These are phyloP conservation scores for Phytophthora sp. DNA, from an alignment of 352 stramenopile genomes.

Conservation along the genomic window DNA sequence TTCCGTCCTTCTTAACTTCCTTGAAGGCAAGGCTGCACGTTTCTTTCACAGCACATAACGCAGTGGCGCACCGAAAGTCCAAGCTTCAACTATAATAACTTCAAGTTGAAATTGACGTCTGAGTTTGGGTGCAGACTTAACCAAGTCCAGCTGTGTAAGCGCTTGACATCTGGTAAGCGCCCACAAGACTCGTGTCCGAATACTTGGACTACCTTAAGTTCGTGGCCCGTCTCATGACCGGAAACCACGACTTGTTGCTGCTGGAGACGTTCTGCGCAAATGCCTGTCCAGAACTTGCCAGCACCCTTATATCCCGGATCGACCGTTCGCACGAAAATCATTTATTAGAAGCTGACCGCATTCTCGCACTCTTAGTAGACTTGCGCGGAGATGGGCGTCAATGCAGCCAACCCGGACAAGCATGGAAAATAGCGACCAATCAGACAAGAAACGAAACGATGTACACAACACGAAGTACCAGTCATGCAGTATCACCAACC, in stretches of 20 bases:
- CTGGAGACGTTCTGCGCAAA: conserved; percentile 14
- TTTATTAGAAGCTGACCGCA: too few species aligned
- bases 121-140: conserved; percentile 19
- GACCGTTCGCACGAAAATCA: too few species aligned
- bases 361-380: not conserved
- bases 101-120: too few species aligned
- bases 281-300: conserved; percentile 11
- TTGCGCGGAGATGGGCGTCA: not conserved
- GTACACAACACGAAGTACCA: not conserved
- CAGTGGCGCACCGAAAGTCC: conserved; percentile 9
- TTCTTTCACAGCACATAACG: conserved; percentile 14
- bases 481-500: not conserved
- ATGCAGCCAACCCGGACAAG: not conserved
- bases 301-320: conserved; percentile 4
- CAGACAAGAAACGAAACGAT: not conserved
- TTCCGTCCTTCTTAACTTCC: conserved; percentile 11
- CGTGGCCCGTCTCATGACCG: conserved; percentile 21
- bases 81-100: conserved; percentile 14
- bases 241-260: conserved; percentile 8
- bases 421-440: not conserved
- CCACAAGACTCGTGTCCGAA: conserved; percentile 17
- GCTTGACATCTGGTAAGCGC: conserved; percentile 6
- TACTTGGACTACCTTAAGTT: conserved; percentile 26
- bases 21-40: conserved; percentile 9
- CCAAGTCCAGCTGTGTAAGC: conserved; percentile 20